phyloP scores from a whole-genome alignment of 2,329 filamentous ascomycete genomes.

The Penicillium sp. region DNA sequence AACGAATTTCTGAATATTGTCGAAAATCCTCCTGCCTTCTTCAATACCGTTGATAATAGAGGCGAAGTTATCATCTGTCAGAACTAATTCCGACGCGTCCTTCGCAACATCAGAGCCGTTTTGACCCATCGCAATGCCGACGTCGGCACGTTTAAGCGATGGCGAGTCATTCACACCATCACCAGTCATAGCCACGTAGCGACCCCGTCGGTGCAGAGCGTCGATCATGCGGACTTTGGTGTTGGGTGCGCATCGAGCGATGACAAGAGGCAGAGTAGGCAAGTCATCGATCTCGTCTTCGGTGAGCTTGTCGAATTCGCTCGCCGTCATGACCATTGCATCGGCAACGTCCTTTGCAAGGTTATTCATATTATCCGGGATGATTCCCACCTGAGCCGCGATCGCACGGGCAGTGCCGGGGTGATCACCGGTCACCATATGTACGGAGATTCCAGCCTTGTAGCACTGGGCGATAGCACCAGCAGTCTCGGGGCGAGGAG shows the following conservation, averaged over 20 bases:
- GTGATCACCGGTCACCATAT: slow-evolving; percentile 84
- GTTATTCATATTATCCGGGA: slow-evolving; percentile 61
- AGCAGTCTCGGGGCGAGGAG: slow-evolving; percentile 76
- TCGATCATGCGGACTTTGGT: slow-evolving; percentile 87
- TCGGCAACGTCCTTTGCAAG: slow-evolving; percentile 63
- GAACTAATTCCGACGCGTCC: slow-evolving; percentile 61
- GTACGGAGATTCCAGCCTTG: slow-evolving; percentile 71
- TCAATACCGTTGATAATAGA: slow-evolving; percentile 81
- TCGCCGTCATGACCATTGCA: slow-evolving; percentile 70
- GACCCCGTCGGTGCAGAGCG: slow-evolving; percentile 53
- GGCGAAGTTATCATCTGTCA: slow-evolving; percentile 83
- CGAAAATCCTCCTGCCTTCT: slow-evolving; percentile 80
- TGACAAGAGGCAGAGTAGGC: slow-evolving; percentile 56
- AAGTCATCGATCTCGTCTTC: slow-evolving; percentile 68
- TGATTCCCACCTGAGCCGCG: slow-evolving; percentile 74
- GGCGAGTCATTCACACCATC: slow-evolving; percentile 87
- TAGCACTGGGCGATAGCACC: slow-evolving; percentile 68
- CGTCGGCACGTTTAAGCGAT: slow-evolving; percentile 75
- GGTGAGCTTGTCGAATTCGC: slow-evolving; percentile 73
- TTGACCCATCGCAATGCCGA: slow-evolving; percentile 83
- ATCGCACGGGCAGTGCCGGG: slow-evolving; percentile 76
- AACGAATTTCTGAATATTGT: slow-evolving; percentile 87
- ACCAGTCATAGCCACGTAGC: slow-evolving; percentile 83
- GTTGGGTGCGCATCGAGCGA: slow-evolving; percentile 58
- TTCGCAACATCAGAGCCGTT: slow-evolving; percentile 83